phyloP scores from a whole-genome alignment of 257 asterid genomes.

The Thymus mandschuricus region DNA sequence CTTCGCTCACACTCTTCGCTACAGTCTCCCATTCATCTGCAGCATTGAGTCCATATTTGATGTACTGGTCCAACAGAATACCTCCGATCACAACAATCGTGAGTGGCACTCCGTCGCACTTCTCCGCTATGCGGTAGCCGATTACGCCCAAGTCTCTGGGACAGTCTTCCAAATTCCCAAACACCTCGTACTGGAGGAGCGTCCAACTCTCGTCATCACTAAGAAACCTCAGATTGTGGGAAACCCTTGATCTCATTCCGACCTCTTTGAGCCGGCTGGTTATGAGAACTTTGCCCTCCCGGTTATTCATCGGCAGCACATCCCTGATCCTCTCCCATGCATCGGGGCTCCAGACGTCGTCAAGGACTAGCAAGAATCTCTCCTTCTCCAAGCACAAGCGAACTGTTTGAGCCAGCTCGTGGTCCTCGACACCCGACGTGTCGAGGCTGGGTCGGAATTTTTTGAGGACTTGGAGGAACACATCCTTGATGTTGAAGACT shows the following conservation, averaged over 20 bases:
- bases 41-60: neutral
- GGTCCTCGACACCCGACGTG: neutral
- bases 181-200: conserved; percentile 49
- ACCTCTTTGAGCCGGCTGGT: conserved; percentile 33
- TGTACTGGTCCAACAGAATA: neutral
- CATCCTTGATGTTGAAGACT: conserved; percentile 21
- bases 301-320: conserved; percentile 37
- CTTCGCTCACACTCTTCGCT: conserved; percentile 1
- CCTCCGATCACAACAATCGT: conserved; percentile 46
- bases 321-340: conserved; percentile 37
- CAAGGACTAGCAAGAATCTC: conserved; percentile 50
- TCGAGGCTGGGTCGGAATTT: conserved; percentile 14
- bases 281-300: conserved; percentile 38
- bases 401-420: conserved; percentile 18
- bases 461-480: conserved; percentile 26
- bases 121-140: conserved; percentile 36
- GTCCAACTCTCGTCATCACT: conserved; percentile 37
- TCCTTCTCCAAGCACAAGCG: neutral
- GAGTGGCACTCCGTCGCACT: conserved; percentile 56
- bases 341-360: conserved; percentile 50
- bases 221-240: conserved; percentile 41
- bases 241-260: conserved; percentile 26
- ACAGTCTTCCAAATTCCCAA: conserved; percentile 18
- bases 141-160: conserved; percentile 23
- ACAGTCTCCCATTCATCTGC: conserved; percentile 32